phyloP scores from a whole-genome alignment of 352 stramenopile genomes.

The Pythium periplocum region DNA sequence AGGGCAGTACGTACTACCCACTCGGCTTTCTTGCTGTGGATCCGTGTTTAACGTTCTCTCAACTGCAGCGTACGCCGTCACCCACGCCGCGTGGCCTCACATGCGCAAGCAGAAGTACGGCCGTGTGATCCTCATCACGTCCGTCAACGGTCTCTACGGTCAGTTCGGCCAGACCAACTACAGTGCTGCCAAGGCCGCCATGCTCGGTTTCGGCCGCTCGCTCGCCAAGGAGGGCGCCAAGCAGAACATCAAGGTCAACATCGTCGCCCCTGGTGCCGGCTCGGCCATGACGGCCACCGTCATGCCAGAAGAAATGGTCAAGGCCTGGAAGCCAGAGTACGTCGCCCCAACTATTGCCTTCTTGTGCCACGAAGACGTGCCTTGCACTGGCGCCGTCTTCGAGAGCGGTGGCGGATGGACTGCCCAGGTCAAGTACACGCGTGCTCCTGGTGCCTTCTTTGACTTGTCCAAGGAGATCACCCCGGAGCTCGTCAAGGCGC shows the following conservation, averaged over 20 bases:
- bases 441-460: slow-evolving; percentile 61
- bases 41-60: too few species aligned
- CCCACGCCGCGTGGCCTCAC: slow-evolving; percentile 80
- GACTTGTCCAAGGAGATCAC: slow-evolving; percentile 68
- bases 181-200: slow-evolving; percentile 85
- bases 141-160: slow-evolving; percentile 84
- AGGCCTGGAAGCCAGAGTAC: slow-evolving; percentile 86
- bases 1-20: slow-evolving; percentile 41
- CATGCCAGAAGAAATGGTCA: slow-evolving; percentile 78
- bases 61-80: slow-evolving; percentile 59
- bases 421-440: slow-evolving; percentile 79
- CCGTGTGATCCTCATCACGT: slow-evolving; percentile 84
- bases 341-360: slow-evolving; percentile 83
- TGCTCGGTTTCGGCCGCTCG: slow-evolving; percentile 91
- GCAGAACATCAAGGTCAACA: slow-evolving; percentile 87
- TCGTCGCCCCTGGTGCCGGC: slow-evolving; percentile 77
- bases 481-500: slow-evolving; percentile 67
- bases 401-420: slow-evolving; percentile 83
- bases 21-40: too few species aligned
- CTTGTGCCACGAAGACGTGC: slow-evolving; percentile 80
- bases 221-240: slow-evolving; percentile 81
- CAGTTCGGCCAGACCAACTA: slow-evolving; percentile 92
- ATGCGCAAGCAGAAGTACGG: slow-evolving; percentile 90
- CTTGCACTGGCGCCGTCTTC: slow-evolving; percentile 71
- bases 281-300: slow-evolving; percentile 86